Conservation (phyloP, 2,329 filamentous ascomycete genomes). For the Penicillium fuscoglaucum region DNA sequence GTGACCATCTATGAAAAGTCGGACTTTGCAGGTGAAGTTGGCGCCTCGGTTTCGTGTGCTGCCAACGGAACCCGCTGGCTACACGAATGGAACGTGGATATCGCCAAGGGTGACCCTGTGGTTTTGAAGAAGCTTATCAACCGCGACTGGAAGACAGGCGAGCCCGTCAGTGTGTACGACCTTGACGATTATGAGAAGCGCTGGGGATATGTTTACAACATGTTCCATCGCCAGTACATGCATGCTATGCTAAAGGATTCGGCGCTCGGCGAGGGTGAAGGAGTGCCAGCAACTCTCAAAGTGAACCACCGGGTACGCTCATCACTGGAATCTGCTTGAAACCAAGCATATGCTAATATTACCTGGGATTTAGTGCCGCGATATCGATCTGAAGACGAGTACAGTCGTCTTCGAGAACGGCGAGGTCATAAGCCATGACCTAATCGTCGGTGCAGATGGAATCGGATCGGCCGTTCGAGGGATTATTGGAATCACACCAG, state of each 20-base stretch:
- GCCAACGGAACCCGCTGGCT: conserved; percentile 71
- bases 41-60: conserved; percentile 66
- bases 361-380: conserved; percentile 38
- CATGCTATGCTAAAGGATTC: conserved; percentile 65
- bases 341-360: neutral
- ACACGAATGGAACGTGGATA: conserved; percentile 66
- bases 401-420: conserved; percentile 58
- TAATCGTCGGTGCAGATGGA: conserved; percentile 65
- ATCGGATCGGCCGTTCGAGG: conserved; percentile 65
- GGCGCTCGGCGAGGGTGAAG: conserved; percentile 56
- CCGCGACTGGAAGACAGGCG: conserved; percentile 68
- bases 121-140: conserved; percentile 67
- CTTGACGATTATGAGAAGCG: conserved; percentile 64
- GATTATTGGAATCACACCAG: conserved; percentile 63
- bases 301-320: conserved; percentile 55
- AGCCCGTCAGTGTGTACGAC: conserved; percentile 64
- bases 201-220: conserved; percentile 68
- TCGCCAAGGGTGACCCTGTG: conserved; percentile 65
- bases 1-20: conserved; percentile 66
- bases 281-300: conserved; percentile 53
- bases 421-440: conserved; percentile 53
- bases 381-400: conserved; percentile 55
- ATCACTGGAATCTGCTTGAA: too few relatives aligned
- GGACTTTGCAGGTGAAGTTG: conserved; percentile 68
- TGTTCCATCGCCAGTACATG: conserved; percentile 71